Evolutionary conservation across 192 early-diverging fungal genomes (phyloP).

Genomic region (Coemansia sp.): DNA sequence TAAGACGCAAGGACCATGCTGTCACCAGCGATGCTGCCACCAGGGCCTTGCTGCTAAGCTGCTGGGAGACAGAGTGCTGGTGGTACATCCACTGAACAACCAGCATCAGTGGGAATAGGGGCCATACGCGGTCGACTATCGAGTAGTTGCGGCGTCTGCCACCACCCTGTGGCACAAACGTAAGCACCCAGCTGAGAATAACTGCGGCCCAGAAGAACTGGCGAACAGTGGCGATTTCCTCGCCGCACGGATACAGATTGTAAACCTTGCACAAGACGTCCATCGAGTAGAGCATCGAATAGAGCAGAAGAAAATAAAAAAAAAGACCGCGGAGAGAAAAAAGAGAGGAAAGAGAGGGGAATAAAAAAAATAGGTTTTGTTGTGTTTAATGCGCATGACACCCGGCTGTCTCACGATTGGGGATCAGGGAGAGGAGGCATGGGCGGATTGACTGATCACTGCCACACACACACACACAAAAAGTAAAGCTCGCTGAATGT

Average conservation of each 20-base stretch:
- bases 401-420: background rate
- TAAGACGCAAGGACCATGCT: constrained; percentile 75
- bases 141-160: constrained; percentile 37
- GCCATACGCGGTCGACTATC: constrained; percentile 81
- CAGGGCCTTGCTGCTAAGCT: constrained; percentile 26
- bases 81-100: constrained; percentile 59
- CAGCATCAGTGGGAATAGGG: constrained; percentile 68
- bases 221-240: constrained; percentile 2
- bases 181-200: constrained; percentile 11
- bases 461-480: background rate
- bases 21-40: constrained; percentile 55
- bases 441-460: background rate
- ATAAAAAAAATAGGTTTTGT: background rate
- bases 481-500: no score
- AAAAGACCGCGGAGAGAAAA: background rate
- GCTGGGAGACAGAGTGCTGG: background rate
- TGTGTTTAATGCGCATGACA: background rate
- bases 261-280: background rate
- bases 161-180: constrained; percentile 19
- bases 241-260: constrained; percentile 5
- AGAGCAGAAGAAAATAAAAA: background rate
- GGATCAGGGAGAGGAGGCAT: background rate
- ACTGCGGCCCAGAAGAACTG: constrained; percentile 32
- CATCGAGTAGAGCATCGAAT: background rate
- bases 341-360: background rate